Evolutionary conservation across 257 asterid species (phyloP).

Genomic region (Anisodus tanguticus): DNA sequence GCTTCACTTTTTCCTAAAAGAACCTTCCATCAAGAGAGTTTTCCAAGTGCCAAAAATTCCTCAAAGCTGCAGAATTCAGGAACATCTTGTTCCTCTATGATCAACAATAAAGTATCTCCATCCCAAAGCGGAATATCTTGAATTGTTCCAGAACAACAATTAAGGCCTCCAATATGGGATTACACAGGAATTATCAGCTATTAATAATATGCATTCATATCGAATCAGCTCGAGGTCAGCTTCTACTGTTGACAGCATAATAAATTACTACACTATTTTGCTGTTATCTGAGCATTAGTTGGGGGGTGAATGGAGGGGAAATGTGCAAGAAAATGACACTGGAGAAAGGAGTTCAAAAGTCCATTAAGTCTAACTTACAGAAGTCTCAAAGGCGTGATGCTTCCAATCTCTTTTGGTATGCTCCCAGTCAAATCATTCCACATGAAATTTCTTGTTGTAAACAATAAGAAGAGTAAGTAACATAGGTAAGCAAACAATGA

Average conservation of each 20-base stretch:
- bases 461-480: constrained; percentile 30
- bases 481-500: constrained; percentile 4
- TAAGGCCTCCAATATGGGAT: constrained; percentile 12
- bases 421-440: constrained; percentile 55
- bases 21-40: neutral
- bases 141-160: neutral
- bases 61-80: constrained; percentile 21
- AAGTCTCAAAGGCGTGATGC: constrained; percentile 39
- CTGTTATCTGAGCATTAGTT: neutral
- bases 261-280: neutral
- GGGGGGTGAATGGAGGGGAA: neutral
- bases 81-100: constrained; percentile 14
- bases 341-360: constrained; percentile 19
- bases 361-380: constrained; percentile 41
- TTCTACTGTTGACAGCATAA: neutral
- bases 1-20: constrained; percentile 19
- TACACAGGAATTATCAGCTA: constrained; percentile 12
- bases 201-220: constrained; percentile 22
- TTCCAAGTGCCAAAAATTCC: constrained; percentile 2
- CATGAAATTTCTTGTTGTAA: constrained; percentile 50
- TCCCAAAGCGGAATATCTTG: neutral
- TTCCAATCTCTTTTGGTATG: constrained; percentile 56
- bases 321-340: constrained; percentile 16
- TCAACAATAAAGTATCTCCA: constrained; percentile 21
- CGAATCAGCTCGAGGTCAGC: neutral